Base-by-base conservation (phyloP, 768 basidiomycete genomes). In the Collybiopsis luxurians region DNA sequence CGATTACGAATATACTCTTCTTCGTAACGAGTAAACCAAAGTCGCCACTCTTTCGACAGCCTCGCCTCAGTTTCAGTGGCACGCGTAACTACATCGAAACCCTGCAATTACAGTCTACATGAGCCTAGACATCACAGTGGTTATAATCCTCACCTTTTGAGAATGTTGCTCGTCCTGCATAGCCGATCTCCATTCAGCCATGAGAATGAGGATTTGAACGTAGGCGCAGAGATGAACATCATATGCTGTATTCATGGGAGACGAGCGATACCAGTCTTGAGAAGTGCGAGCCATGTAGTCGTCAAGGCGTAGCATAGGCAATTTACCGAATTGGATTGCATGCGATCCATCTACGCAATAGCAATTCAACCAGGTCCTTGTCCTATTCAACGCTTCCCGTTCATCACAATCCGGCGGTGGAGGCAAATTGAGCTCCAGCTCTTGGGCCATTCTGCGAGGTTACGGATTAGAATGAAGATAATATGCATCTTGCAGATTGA, bases 311-410 rank as follows among this genome's bases (percentile, higher is more conserved):
- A 90, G 73, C 73, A 86, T 85, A 44, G 84, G 82, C 43, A 85
- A 79, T 63, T 89, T 90, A 11, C 89, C 89, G 63, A 86, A 86
- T 65, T 90, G 83, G 44, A 85, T 84, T n/a, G 86, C 83, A 63
- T 86, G 79, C 31, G 86, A 88, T 5, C 84, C 83, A 64, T 92
- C 90, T 54, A 87, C 80, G 60, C 86, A 85, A 66, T 83, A 89
- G 66, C 86, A 90, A 64, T 84, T 84, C 54, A 90, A 73, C 88
- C 89, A 91, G 24, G 85, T 86, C 57, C 90, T 76, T 26, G 82
- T 83, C 39, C 88, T 78, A 63, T 92, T 91, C 38, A 87, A 73
- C 23, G 77, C 75, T 74, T 90, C 87, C 28, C 86, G 78, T 61
- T 83, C 82, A 47, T 77, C 74, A n/a, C 81, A 81, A 23, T 69